Evolutionary conservation across 2,329 filamentous ascomycete genomes (phyloP), one percentile per base, ranked within the genome.

Genomic region (Colletotrichum acutatum): DNA sequence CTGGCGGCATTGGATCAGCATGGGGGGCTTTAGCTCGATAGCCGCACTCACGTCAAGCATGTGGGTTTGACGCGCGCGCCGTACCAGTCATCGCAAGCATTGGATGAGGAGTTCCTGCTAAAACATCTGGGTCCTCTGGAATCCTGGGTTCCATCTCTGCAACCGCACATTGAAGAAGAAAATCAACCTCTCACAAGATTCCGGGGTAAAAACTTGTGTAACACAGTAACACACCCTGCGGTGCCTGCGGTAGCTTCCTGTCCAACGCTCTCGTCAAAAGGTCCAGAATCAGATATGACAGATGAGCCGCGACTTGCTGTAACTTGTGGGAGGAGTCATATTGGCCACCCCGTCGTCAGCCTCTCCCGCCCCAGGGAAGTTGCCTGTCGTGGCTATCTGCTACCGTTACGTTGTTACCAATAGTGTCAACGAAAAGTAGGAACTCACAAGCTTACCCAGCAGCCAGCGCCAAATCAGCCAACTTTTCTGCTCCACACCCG

Each of bases 401-500:
- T 28, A 37, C 60, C 59, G 54, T 46, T n/a, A 30, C 62, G 9
- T 37, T 42, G 12, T 34, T 28, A 26, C 53, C 62, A 65, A 56
- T 66, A n/a, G 60, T 30, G 34, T 70, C 46, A 34, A 46, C 58
- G 19, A 46, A 65, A 65, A 65, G 52, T 26, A 30, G 53, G 34
- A 32, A 54, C 59, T 24, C 66, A 60, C 70, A 65, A 60, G 37
- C 60, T 72, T 26, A 52, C 66, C 54, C 52, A 60, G 53, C 52
- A 52, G 57, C 70, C 60, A 65, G 28, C 28, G 34, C 63, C 62
- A 63, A 70, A 54, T 56, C 66, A 65, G 46, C 66, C 53, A 56
- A 57, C 34, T 65, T 70, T 60, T 70, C 28, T n/a, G 56, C 66
- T 72, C 71, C 71, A 71, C 71, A 56, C 66, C 70, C 70, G 61